These are phyloP conservation scores for Leccinum truebloodii DNA, from an alignment of 768 basidiomycete genomes.

Conservation along the genomic window DNA sequence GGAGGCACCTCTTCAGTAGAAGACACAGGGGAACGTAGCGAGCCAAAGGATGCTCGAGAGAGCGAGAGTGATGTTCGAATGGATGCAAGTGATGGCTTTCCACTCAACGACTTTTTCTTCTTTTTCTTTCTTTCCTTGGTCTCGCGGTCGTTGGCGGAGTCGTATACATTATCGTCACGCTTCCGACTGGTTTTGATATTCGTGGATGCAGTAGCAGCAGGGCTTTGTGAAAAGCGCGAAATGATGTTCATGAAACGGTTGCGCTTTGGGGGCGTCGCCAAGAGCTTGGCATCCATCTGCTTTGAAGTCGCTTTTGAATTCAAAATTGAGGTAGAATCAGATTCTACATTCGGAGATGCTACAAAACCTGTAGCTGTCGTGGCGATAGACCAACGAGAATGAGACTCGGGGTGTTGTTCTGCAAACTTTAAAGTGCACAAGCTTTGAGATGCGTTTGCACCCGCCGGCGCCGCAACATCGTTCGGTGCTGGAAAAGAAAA, in stretches of 20 bases:
- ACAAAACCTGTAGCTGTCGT: conserved; percentile 30
- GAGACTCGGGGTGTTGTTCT: conserved; percentile 3
- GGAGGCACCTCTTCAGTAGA: conserved; percentile 28
- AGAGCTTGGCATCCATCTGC: conserved; percentile 17
- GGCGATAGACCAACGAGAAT: conserved; percentile 29
- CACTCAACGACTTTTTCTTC: conserved; percentile 20
- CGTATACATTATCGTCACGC: conserved; percentile 14
- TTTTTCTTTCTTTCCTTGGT: conserved; percentile 17
- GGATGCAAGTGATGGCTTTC: conserved; percentile 34
- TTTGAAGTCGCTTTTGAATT: conserved; percentile 10
- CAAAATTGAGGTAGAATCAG: background rate
- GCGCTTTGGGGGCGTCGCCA: conserved; percentile 30
- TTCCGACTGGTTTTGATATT: background rate
- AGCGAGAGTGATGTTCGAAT: conserved; percentile 32
- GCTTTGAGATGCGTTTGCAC: background rate
- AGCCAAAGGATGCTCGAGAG: conserved; percentile 30
- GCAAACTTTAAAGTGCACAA: conserved; percentile 4
- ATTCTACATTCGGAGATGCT: conserved; percentile 11
- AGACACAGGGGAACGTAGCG: conserved; percentile 24
- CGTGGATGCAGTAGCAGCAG: conserved; percentile 13
- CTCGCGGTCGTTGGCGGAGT: conserved; percentile 26
- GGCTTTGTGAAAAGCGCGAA: conserved; percentile 31
- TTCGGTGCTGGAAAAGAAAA: background rate
- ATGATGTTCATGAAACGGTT: conserved; percentile 33
- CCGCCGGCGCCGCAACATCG: background rate